Evolutionary conservation across 108 stramenopile genomes (phyloP).

Genomic region (Asterionellopsis glacialis): DNA sequence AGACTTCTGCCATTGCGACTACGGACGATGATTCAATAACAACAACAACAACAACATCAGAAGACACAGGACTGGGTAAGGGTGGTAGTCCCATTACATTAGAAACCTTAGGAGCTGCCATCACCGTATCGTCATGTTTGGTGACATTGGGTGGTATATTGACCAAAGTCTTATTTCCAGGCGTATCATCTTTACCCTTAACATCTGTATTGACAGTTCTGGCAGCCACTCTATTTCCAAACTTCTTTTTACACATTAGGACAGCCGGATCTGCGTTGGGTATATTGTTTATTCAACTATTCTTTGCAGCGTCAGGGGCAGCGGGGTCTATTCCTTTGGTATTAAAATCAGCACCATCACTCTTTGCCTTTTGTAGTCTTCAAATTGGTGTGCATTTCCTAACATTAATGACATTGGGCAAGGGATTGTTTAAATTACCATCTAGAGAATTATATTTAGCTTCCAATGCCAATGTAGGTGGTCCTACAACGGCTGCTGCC

Average conservation of each 20-base stretch:
- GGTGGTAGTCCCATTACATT: conserved; percentile 12
- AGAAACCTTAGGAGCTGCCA: conserved; percentile 45
- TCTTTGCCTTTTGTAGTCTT: conserved; percentile 77
- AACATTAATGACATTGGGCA: conserved; percentile 62
- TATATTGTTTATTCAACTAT: conserved; percentile 81
- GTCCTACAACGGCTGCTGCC: conserved; percentile 89
- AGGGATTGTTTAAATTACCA: conserved; percentile 55
- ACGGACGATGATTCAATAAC: neutral
- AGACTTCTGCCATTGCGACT: no score
- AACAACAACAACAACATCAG: no score
- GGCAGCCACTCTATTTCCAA: conserved; percentile 66
- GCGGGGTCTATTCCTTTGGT: conserved; percentile 78
- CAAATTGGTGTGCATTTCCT: conserved; percentile 83
- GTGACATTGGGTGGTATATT: conserved; percentile 55
- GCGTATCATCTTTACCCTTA: conserved; percentile 67
- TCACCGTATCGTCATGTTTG: conserved; percentile 61
- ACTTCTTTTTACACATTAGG: conserved; percentile 54
- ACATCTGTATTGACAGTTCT: conserved; percentile 72
- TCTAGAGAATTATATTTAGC: conserved; percentile 77
- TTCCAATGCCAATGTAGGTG: conserved; percentile 90
- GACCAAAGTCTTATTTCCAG: conserved; percentile 43
- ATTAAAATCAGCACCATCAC: conserved; percentile 73
- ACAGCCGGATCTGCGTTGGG: conserved; percentile 63
- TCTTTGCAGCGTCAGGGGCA: conserved; percentile 90
- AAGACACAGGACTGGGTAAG: no score